Percentiles rank a stretch among this genome's conserved stretches.
phyloP scores from a whole-genome alignment of 2,329 filamentous ascomycete species.

The Neobulgaria alba region DNA sequence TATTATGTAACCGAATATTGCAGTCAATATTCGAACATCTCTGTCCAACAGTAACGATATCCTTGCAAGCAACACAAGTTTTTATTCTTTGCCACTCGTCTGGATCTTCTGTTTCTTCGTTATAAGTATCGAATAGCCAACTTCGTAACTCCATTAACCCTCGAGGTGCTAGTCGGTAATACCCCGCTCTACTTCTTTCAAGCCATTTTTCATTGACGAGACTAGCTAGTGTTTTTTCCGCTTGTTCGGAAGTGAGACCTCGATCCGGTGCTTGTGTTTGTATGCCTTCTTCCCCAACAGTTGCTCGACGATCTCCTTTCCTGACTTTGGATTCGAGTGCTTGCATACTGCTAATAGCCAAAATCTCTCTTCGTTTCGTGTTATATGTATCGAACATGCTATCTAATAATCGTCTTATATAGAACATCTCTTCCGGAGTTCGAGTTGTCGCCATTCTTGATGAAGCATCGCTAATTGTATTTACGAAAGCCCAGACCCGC shows the following conservation, averaged over 20 bases:
- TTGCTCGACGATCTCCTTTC: constrained; percentile 32
- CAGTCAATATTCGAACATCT: constrained; percentile 65
- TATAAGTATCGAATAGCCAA: constrained; percentile 86
- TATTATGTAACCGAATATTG: constrained; percentile 63
- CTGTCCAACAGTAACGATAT: constrained; percentile 79
- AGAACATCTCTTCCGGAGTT: constrained; percentile 76
- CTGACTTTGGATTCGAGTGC: constrained; percentile 64
- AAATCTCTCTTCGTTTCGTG: constrained; percentile 66
- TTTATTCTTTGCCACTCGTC: constrained; percentile 70
- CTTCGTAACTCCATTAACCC: constrained; percentile 75
- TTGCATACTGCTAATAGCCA: constrained; percentile 74
- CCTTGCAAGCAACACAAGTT: constrained; percentile 78
- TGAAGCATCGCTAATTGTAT: constrained; percentile 74
- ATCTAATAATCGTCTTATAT: constrained; percentile 79
- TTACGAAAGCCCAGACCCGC: constrained; percentile 76
- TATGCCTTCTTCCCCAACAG: constrained; percentile 22
- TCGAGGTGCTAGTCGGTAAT: constrained; percentile 68
- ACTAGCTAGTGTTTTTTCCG: constrained; percentile 60
- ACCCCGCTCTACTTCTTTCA: constrained; percentile 61
- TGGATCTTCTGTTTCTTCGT: constrained; percentile 55
- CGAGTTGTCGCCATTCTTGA: constrained; percentile 82
- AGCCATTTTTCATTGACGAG: constrained; percentile 81
- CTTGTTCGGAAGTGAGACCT: constrained; percentile 67
- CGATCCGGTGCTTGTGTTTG: constrained; percentile 34
- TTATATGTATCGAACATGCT: constrained; percentile 90